Evolutionary conservation across 768 basidiomycete genomes (phyloP).

Genomic region (Lactarius hengduanensis): DNA sequence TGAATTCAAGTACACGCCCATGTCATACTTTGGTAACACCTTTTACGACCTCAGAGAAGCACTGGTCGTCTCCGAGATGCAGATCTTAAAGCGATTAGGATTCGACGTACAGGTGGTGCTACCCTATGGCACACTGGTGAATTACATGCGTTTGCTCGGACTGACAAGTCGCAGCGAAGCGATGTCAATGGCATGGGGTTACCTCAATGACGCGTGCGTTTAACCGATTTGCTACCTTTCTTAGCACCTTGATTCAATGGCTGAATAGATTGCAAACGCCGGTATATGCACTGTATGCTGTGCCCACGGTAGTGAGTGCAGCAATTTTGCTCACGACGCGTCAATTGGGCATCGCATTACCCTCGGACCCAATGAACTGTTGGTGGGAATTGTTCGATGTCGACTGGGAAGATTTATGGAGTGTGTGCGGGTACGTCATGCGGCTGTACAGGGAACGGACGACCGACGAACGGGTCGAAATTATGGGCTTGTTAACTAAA

Average conservation of each 20-base stretch:
- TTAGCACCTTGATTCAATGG: constrained; percentile 11
- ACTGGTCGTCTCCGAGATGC: constrained; percentile 94
- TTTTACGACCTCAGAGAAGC: constrained; percentile 97
- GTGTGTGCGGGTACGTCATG: constrained; percentile 81
- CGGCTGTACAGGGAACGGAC: constrained; percentile 65
- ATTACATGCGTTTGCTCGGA: constrained; percentile 90
- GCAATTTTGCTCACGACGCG: constrained; percentile 82
- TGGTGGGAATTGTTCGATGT: constrained; percentile 98
- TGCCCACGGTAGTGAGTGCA: constrained; percentile 87
- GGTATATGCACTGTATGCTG: constrained; percentile 84
- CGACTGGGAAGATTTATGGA: constrained; percentile 84
- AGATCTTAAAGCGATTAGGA: constrained; percentile 91
- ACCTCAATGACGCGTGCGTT: constrained; percentile 91
- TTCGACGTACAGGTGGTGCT: constrained; percentile 93
- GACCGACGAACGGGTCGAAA: constrained; percentile 45
- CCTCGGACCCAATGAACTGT: constrained; percentile 62
- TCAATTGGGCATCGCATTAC: constrained; percentile 69
- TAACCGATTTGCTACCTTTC: background rate
- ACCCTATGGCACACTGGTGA: constrained; percentile 92
- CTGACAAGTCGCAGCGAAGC: constrained; percentile 68
- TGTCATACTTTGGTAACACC: constrained; percentile 84
- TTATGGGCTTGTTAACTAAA: constrained; percentile 63
- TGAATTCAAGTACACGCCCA: constrained; percentile 67
- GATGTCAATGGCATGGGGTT: constrained; percentile 86
- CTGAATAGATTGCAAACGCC: constrained; percentile 83